Percentiles rank a stretch among this genome's conserved stretches.
These are phyloP conservation scores for Pseudohalonectria lignicola DNA, from an alignment of 2,329 filamentous ascomycete genomes.

Conservation along the genomic window DNA sequence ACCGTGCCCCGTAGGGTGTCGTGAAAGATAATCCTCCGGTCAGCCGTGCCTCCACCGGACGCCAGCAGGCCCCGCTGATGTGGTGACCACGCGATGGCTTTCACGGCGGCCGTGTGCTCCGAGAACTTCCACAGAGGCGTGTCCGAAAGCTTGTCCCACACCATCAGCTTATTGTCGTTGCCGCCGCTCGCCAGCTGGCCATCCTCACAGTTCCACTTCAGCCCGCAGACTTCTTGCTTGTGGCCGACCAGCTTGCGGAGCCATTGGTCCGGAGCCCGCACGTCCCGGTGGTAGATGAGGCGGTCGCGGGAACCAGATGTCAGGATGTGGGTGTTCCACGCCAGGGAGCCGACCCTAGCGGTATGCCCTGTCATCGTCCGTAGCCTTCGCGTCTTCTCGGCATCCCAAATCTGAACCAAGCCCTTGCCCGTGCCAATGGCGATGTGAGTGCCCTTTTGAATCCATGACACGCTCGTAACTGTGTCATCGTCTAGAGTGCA, in stretches of 20 bases:
- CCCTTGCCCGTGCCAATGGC: slow-evolving; percentile 93
- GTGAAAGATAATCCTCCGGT: slow-evolving; percentile 95
- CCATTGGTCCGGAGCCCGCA: slow-evolving; percentile 85
- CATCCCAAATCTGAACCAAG: slow-evolving; percentile 95
- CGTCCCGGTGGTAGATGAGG: slow-evolving; percentile 89
- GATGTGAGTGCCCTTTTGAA: slow-evolving; percentile 91
- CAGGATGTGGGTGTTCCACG: slow-evolving; percentile 97
- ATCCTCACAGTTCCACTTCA: slow-evolving; percentile 96
- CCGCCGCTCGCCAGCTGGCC: slow-evolving; percentile 90
- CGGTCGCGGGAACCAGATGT: slow-evolving; percentile 92
- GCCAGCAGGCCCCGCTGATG: slow-evolving; percentile 92
- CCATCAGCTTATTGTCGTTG: slow-evolving; percentile 98
- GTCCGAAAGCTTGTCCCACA: slow-evolving; percentile 94
- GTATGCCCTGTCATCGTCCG: slow-evolving; percentile 97
- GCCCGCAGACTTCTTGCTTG: slow-evolving; percentile 94
- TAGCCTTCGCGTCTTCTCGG: slow-evolving; percentile 70
- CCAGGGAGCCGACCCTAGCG: slow-evolving; percentile 81
- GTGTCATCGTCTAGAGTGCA: slow-evolving; percentile 82
- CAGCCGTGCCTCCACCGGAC: slow-evolving; percentile 89
- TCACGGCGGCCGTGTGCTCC: slow-evolving; percentile 91
- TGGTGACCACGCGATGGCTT: slow-evolving; percentile 95
- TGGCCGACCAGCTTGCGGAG: slow-evolving; percentile 80
- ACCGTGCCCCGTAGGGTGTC: slow-evolving; percentile 77
- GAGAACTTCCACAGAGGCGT: slow-evolving; percentile 89
- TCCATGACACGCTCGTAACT: slow-evolving; percentile 96